Evolutionary conservation across 805 yeast species (phyloP).

Genomic region (Teunomyces pallodes): DNA sequence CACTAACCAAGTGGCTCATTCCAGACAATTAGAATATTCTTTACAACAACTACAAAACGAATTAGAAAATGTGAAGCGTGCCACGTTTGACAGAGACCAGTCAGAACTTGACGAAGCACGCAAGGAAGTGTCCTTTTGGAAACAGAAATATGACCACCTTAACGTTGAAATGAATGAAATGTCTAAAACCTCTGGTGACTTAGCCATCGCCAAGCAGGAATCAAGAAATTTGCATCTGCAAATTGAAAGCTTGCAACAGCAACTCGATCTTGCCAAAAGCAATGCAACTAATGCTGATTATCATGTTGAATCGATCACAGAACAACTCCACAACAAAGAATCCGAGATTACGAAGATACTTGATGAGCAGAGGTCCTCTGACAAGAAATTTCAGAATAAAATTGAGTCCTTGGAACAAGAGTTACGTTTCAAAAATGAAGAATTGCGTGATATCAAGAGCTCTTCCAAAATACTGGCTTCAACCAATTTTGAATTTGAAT

Average conservation of each 20-base stretch:
- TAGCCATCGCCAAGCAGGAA: not conserved
- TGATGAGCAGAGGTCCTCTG: slow-evolving; percentile 3
- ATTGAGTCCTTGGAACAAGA: slow-evolving; percentile 9
- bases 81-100: not conserved
- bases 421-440: slow-evolving; percentile 5
- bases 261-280: not conserved
- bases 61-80: not conserved
- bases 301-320: not conserved
- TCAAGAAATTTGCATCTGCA: slow-evolving; percentile 1
- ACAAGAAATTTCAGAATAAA: slow-evolving; percentile 7
- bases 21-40: not conserved
- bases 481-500: slow-evolving; percentile 17
- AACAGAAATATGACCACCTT: slow-evolving; percentile 1
- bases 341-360: slow-evolving; percentile 1
- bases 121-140: slow-evolving; percentile 1
- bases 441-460: slow-evolving; percentile 5
- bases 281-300: not conserved
- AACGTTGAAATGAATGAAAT: not conserved
- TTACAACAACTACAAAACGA: not conserved
- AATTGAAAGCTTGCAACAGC: slow-evolving; percentile 2
- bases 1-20: not conserved
- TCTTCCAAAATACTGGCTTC: slow-evolving; percentile 15
- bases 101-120: not conserved
- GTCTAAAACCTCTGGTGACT: not conserved
- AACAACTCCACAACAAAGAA: slow-evolving; percentile 1